phyloP scores from a whole-genome alignment of 1,139 yeast genomes.

The Pichiaceae sp. region DNA sequence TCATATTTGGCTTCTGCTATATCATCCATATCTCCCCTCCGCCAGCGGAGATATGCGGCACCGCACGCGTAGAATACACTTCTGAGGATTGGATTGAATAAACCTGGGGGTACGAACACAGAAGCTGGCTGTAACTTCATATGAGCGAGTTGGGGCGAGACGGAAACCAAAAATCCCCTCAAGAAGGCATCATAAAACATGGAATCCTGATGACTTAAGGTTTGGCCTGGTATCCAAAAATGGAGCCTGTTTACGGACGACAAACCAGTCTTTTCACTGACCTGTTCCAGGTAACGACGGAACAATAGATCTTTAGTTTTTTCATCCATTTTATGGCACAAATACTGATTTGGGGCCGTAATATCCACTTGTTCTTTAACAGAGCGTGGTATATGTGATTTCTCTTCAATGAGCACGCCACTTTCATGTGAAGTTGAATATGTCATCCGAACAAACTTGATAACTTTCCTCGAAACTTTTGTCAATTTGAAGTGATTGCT shows the following conservation, averaged over 20 bases:
- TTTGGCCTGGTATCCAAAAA: no score
- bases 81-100: conserved; percentile 23
- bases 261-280: no score
- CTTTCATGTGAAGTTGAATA: no score
- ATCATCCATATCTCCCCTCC: conserved; percentile 6
- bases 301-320: no score
- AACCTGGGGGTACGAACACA: conserved; percentile 25
- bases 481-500: background rate
- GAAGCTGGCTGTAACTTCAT: conserved; percentile 32
- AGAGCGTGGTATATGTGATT: no score
- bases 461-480: background rate
- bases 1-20: conserved; percentile 9
- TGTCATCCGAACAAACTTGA: background rate
- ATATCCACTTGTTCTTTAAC: no score
- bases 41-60: conserved; percentile 19
- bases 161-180: conserved; percentile 29
- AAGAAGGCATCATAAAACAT: conserved; percentile 29
- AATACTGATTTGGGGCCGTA: no score
- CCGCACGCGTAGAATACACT: conserved; percentile 32
- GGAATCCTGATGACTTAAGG: no score
- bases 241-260: no score
- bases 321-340: no score
- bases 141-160: conserved; percentile 35
- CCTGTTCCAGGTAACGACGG: no score
- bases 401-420: no score